Conservation (phyloP, 306 rosid genomes). For the Vachellia collinsii region DNA sequence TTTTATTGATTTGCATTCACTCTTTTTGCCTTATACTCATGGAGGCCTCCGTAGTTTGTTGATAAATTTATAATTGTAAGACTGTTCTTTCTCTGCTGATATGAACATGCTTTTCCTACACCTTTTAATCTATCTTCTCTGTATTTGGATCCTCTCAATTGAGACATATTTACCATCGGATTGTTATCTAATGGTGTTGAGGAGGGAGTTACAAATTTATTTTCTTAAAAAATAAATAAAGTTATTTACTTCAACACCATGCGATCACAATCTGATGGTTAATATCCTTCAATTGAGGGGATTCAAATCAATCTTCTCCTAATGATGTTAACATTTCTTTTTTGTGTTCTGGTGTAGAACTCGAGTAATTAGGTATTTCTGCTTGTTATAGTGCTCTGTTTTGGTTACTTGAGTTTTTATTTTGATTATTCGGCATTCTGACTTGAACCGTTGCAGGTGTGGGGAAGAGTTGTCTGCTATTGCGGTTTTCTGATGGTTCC, state of each 20-base stretch:
- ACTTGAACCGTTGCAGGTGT: conserved; percentile 64
- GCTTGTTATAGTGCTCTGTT: not conserved
- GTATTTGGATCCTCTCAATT: not conserved
- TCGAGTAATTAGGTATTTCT: not conserved
- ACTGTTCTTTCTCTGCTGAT: not conserved
- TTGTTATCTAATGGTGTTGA: not conserved
- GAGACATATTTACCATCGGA: not conserved
- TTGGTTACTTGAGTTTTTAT: not conserved
- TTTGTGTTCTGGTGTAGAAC: not conserved
- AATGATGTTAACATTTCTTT: not conserved
- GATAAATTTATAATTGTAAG: not conserved
- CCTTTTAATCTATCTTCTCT: not conserved
- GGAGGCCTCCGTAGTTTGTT: not conserved
- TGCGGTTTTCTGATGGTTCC: conserved; percentile 94
- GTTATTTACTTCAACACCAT: not conserved
- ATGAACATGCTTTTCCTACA: not conserved
- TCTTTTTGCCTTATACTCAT: not conserved
- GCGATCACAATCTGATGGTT: not conserved
- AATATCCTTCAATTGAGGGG: not conserved
- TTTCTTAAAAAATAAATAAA: not conserved
- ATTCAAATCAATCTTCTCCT: not conserved
- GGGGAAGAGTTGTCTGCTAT: conserved; percentile 93
- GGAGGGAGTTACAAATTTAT: not conserved
- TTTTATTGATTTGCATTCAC: not conserved
- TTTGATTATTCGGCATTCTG: conserved; percentile 10